These are phyloP conservation scores for Vanilla planifolia DNA, from an alignment of 106 monocot species.

Conservation along the genomic window DNA sequence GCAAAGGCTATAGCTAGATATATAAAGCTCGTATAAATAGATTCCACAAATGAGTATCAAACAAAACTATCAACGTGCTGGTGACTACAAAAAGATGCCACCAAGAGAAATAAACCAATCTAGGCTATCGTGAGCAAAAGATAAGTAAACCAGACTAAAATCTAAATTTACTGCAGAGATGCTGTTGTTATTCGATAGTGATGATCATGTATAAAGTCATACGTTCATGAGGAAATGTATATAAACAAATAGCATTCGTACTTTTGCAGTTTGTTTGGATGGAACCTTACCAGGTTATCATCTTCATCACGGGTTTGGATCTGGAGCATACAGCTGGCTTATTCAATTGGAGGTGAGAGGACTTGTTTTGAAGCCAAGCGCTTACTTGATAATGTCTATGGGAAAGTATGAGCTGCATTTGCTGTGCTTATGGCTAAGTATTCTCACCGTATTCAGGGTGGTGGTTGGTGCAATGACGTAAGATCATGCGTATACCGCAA, in stretches of 20 bases:
- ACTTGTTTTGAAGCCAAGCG: neutral
- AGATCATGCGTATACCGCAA: conserved; percentile 39
- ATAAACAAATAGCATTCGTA: neutral
- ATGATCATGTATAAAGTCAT: neutral
- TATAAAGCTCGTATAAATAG: no score
- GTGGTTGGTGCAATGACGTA: conserved; percentile 58
- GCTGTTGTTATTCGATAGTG: neutral
- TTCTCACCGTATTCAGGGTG: conserved; percentile 33
- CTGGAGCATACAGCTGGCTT: conserved; percentile 65
- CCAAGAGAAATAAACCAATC: neutral
- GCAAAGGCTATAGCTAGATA: no score
- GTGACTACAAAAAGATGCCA: no score
- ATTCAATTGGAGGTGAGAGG: conserved; percentile 55
- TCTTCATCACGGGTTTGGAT: conserved; percentile 59
- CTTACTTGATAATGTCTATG: neutral
- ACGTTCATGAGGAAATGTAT: no score
- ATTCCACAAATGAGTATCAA: no score
- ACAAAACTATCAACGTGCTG: no score
- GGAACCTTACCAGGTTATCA: conserved; percentile 67
- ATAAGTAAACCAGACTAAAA: neutral
- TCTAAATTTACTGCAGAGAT: neutral
- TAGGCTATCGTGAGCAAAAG: neutral
- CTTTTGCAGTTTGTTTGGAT: conserved; percentile 60
- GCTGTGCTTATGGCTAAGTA: neutral
- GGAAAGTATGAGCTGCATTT: neutral